Evolutionary conservation across 495 filamentous ascomycete genomes (phyloP).

Genomic region (Podospora pseudopauciseta): DNA sequence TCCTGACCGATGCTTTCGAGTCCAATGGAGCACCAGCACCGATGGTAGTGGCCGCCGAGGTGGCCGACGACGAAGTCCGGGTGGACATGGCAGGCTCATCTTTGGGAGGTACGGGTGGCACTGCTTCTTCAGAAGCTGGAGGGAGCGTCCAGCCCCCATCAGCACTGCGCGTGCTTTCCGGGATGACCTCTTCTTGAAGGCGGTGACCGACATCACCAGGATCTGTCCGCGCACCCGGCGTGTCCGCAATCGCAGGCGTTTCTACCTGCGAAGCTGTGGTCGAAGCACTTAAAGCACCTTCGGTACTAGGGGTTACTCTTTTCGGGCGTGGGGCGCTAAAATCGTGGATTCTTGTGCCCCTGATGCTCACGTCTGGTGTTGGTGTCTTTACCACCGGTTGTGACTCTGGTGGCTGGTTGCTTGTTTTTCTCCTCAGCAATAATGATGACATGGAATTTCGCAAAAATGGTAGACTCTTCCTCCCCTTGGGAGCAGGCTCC

Average conservation of each 20-base stretch:
- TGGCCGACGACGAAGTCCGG: conserved; percentile 29
- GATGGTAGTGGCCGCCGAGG: conserved; percentile 32
- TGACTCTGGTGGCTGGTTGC: conserved; percentile 43
- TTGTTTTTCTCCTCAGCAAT: conserved; percentile 39
- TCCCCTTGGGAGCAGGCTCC: conserved; percentile 49
- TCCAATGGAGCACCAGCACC: conserved; percentile 14
- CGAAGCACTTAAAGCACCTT: not conserved
- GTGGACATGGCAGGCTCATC: conserved; percentile 29
- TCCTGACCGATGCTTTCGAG: conserved; percentile 28
- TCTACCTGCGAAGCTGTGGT: not conserved
- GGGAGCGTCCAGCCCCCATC: conserved; percentile 5
- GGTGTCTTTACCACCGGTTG: conserved; percentile 37
- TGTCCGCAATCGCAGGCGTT: not conserved
- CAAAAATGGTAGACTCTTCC: conserved; percentile 50
- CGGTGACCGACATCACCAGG: conserved; percentile 1
- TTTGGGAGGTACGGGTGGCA: conserved; percentile 39
- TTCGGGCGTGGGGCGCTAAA: conserved; percentile 74
- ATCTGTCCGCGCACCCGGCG: not conserved
- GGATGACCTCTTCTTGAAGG: not conserved
- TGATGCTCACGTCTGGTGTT: conserved; percentile 76
- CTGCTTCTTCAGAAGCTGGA: conserved; percentile 16
- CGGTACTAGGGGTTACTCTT: conserved; percentile 32
- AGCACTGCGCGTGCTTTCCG: not conserved
- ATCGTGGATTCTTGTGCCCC: conserved; percentile 81
- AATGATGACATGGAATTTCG: conserved; percentile 50